These are phyloP conservation scores for Cetraspora pellucida DNA, from an alignment of 192 early-diverging fungal genomes.

Conservation along the genomic window DNA sequence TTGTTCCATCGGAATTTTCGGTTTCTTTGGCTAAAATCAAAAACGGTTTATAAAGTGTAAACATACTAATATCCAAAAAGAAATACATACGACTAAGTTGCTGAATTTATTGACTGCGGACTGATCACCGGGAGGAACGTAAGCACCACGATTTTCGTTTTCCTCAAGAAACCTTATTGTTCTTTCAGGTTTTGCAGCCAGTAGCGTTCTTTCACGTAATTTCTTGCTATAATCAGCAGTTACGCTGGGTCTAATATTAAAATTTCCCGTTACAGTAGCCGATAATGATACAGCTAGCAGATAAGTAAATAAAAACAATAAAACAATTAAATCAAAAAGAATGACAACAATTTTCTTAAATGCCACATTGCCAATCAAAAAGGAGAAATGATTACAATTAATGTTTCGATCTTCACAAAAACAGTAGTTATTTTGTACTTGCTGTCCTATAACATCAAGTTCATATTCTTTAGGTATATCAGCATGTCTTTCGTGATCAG, in stretches of 20 bases:
- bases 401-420: conserved; percentile 3
- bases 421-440: conserved; percentile 72
- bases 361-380: not conserved
- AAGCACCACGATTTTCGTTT: conserved; percentile 20
- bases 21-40: conserved; percentile 50
- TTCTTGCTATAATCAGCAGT: conserved; percentile 15
- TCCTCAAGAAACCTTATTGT: conserved; percentile 21
- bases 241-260: not conserved
- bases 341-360: not conserved
- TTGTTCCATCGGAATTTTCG: conserved; percentile 57
- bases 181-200: conserved; percentile 13
- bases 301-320: not conserved
- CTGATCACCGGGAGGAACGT: conserved; percentile 46
- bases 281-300: conserved; percentile 4
- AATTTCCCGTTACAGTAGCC: conserved; percentile 4
- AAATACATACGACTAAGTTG: conserved; percentile 35
- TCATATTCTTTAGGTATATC: conserved; percentile 85
- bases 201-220: conserved; percentile 14
- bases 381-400: not conserved
- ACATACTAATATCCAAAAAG: not conserved
- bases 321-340: not conserved
- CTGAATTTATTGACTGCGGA: conserved; percentile 39
- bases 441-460: conserved; percentile 68
- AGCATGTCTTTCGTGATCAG: conserved; percentile 57
- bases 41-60: conserved; percentile 1